Conservation (phyloP, 805 yeast genomes). For the Cyberlindnera mycetangii region DNA sequence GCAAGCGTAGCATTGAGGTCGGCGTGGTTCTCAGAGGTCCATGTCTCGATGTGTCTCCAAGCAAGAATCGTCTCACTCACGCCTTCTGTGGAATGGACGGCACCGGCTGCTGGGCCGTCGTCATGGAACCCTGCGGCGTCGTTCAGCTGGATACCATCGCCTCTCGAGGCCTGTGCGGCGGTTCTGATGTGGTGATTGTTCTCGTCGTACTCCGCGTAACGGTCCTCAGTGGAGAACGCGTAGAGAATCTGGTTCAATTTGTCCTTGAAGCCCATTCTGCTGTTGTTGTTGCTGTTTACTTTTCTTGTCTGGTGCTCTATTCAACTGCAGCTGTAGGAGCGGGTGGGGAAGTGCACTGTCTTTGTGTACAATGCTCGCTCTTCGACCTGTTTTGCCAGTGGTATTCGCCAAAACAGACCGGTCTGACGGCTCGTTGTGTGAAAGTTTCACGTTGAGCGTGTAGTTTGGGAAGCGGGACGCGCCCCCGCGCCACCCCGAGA, state of each 20-base stretch:
- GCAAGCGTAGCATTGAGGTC: conserved; percentile 78
- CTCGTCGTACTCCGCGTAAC: conserved; percentile 64
- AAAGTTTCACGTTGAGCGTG: background rate
- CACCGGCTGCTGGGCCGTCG: conserved; percentile 29
- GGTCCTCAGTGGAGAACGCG: conserved; percentile 62
- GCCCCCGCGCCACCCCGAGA: too few relatives aligned
- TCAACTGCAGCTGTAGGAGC: too few relatives aligned
- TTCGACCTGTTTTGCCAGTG: too few relatives aligned
- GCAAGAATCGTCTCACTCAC: conserved; percentile 73
- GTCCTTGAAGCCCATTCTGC: conserved; percentile 38
- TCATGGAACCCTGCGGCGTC: conserved; percentile 35
- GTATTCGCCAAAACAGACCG: too few relatives aligned
- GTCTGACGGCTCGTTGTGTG: too few relatives aligned
- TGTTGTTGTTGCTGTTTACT: too few relatives aligned
- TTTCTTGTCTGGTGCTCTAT: too few relatives aligned
- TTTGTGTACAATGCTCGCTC: too few relatives aligned
- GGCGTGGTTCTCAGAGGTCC: conserved; percentile 76
- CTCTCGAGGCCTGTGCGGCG: conserved; percentile 19
- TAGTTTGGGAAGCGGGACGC: background rate
- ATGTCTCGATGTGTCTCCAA: conserved; percentile 85
- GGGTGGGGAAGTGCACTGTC: too few relatives aligned
- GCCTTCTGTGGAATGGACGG: conserved; percentile 47
- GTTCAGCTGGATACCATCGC: conserved; percentile 20
- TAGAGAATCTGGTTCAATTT: conserved; percentile 58
- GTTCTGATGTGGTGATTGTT: conserved; percentile 35